Base-by-base conservation (phyloP, 495 filamentous ascomycete genomes). In the Aspergillus mulundensis region DNA sequence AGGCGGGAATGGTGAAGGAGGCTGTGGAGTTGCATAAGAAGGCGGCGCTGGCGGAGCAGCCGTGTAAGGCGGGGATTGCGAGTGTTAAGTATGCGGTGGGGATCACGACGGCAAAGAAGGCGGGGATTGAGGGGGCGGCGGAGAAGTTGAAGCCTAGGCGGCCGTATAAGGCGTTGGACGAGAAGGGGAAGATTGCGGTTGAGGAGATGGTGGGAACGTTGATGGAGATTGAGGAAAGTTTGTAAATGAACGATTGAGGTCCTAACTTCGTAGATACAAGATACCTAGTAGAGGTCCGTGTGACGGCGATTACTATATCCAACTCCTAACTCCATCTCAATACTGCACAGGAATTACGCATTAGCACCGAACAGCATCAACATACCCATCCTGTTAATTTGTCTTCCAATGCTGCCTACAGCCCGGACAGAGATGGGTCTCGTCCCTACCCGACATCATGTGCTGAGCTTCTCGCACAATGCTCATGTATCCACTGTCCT, bases 11-110 rank as follows among this genome's bases (percentile, higher is more conserved):
- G 25, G 18, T 18, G 25, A 12, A 6, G 28, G 45, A 48, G 45
- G 45, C 45, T 0, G 34, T 48, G 45, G 45, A 48, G 28, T 19
- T 48, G 45, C 45, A 48, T 36, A 48, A 48, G 45, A 48, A 20
- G 25, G 45, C 45, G 25, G 45, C 45, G 16, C 10, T 48, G 25
- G 45, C 45, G 45, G 45, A 48, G 25, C 45, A 48, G 45, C 45
- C 45, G 28, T 48, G 45, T 34, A 48, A 48, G 45, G 25, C 14
- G 5, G 45, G 45, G 15, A 48, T 48, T 20, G 45, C 45, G 25
- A 18, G 14, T 16, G 45, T 48, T 3, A 48, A 48, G 28, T 48
- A 48, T 48, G 45, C 45, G n/a, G 45, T 19, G 14, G 45, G 24
- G 21, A 34, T 34, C 5, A 34, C 25, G 15, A 48, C 45, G 25